Evolutionary conservation across 345 rosid genomes (phyloP), one percentile per base, ranked within the genome.

Genomic region (Sapria himalayana): DNA sequence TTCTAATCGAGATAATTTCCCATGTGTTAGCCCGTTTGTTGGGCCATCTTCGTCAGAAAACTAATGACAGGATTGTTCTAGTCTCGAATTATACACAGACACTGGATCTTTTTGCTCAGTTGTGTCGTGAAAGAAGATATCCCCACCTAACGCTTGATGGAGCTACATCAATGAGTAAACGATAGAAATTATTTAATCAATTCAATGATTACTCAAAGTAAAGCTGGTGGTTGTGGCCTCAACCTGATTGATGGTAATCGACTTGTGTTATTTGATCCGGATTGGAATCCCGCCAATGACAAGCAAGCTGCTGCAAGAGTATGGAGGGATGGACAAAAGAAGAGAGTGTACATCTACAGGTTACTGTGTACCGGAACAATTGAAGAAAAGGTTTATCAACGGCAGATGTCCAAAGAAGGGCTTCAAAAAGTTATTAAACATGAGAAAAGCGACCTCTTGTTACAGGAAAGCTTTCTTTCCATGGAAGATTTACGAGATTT

Each of bases 241-340:
- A 79, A 89, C 73, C 68, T 89, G 55, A 76, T 89, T 2, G 93
- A 94, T 36, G 94, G 93, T 51, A 82, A 72, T 50, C 77, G 98
- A 48, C 84, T 89, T 49, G 72, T 89, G 60, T 59, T 89, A 63
- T 89, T 89, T 45, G 98, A 89, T 63, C 98, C 98, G 19, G 98
- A 89, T 53, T 89, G 98, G 98, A 89, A 89, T 70, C 98, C 98
- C 52, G 98, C 98, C 65, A 89, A 89, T 62, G 98, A 89, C 74
- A 89, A 89, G 64, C 98, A 89, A 62, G 94, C 98, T 71, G 98
- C 98, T 17, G 98, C 98, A 42, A 82, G 98, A 72, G 76, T 89
- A 18, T 89, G 98, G 98, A 73, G 98, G 65, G 98, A 89, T 61
- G 98, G 98, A 41, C 98, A 89, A 62, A 82, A 89, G 74, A 89